Evolutionary conservation across 2,329 filamentous ascomycete genomes (phyloP).

Genomic region (Stylonectria norvegica): DNA sequence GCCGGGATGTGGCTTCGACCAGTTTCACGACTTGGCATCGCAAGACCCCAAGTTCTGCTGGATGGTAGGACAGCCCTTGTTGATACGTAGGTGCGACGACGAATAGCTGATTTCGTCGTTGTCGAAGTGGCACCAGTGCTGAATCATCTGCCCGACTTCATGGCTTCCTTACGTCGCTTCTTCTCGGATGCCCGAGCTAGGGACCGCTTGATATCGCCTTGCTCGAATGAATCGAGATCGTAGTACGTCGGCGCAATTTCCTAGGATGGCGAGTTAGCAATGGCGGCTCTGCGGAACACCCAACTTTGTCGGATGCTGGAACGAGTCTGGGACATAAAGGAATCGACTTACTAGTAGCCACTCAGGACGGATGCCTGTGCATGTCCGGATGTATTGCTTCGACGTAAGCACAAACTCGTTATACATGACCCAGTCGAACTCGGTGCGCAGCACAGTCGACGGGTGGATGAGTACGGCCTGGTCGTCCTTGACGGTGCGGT

Average conservation of each 20-base stretch:
- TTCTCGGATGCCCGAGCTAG: slow-evolving; percentile 57
- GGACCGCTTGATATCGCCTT: slow-evolving; percentile 78
- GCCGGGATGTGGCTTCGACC: too few relatives aligned
- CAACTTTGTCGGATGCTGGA: neutral
- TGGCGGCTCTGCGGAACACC: slow-evolving; percentile 3
- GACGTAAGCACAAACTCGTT: slow-evolving; percentile 98
- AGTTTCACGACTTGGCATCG: neutral
- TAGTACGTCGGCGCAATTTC: slow-evolving; percentile 95
- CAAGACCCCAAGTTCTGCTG: neutral
- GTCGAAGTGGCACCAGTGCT: neutral
- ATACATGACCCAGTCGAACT: slow-evolving; percentile 96
- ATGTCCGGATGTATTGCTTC: slow-evolving; percentile 96
- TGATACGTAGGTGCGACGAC: neutral
- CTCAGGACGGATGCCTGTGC: slow-evolving; percentile 87
- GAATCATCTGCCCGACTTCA: slow-evolving; percentile 48
- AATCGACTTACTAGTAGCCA: slow-evolving; percentile 74
- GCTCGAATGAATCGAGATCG: slow-evolving; percentile 75
- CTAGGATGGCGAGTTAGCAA: slow-evolving; percentile 40
- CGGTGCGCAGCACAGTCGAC: slow-evolving; percentile 81
- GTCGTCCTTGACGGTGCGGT: slow-evolving; percentile 94
- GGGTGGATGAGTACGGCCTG: slow-evolving; percentile 92
- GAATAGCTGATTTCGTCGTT: neutral
- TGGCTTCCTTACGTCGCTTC: slow-evolving; percentile 57
- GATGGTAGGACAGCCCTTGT: neutral
- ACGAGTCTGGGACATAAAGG: slow-evolving; percentile 3